These are phyloP conservation scores for Penicillium sp. DNA, from an alignment of 2,329 filamentous ascomycete genomes.

Conservation along the genomic window DNA sequence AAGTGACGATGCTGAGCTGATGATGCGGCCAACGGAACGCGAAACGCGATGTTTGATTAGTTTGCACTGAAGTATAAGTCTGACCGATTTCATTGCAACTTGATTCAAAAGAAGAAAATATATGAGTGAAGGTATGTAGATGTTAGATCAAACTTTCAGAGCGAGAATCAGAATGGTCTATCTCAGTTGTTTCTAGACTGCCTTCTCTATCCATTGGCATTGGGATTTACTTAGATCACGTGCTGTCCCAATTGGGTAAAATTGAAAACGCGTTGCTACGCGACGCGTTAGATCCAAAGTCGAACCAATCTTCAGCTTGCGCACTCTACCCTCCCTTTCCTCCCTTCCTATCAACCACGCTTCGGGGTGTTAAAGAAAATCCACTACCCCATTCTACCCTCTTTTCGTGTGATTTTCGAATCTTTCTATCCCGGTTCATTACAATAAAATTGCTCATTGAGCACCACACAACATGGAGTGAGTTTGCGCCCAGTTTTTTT, in stretches of 20 bases:
- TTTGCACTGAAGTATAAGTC: not conserved
- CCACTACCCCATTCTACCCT: not conserved
- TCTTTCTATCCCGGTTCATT: not conserved
- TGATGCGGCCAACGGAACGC: slow-evolving; percentile 8
- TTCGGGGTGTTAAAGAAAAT: slow-evolving; percentile 7
- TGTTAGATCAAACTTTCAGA: not conserved
- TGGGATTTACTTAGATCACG: not conserved
- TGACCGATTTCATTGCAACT: not conserved
- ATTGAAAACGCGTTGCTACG: slow-evolving; percentile 33
- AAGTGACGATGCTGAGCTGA: not conserved
- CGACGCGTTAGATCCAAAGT: slow-evolving; percentile 5
- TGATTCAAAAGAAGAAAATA: not conserved
- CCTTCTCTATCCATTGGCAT: not conserved
- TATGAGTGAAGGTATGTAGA: not conserved
- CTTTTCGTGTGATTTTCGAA: not conserved
- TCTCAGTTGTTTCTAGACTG: not conserved
- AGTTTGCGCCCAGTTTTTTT: slow-evolving; percentile 10
- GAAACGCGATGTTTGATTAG: slow-evolving; percentile 13
- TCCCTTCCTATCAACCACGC: slow-evolving; percentile 18
- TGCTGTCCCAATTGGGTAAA: slow-evolving; percentile 29
- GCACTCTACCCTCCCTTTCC: slow-evolving; percentile 12
- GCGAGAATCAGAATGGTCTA: not conserved
- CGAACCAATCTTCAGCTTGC: not conserved
- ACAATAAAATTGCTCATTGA: not conserved
- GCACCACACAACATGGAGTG: slow-evolving; percentile 30